Evolutionary conservation across 257 asterid genomes (phyloP).

Genomic region (Solanum rostratum): DNA sequence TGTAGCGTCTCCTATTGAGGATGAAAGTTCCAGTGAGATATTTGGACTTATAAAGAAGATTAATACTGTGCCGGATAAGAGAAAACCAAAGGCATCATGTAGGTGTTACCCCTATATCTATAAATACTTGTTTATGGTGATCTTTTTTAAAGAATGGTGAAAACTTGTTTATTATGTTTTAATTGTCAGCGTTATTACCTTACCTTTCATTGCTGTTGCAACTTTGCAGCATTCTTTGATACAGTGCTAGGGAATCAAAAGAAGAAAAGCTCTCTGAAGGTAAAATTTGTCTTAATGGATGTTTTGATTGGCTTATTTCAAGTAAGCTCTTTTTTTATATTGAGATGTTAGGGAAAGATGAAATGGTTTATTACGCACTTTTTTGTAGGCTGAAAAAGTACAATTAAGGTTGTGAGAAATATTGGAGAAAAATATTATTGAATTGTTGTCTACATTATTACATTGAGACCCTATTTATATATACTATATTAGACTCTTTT

Average conservation of each 20-base stretch:
- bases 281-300: conserved; percentile 5
- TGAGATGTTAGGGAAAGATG: not conserved
- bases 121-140: not conserved
- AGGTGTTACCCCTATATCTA: conserved; percentile 10
- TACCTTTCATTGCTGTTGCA: not conserved
- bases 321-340: no score
- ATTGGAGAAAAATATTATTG: no score
- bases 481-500: no score
- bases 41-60: conserved; percentile 84
- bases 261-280: conserved; percentile 50
- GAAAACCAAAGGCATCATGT: conserved; percentile 67
- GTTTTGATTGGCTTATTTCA: not conserved
- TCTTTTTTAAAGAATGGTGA: not conserved
- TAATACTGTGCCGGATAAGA: conserved; percentile 54
- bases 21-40: conserved; percentile 73
- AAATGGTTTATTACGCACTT: not conserved
- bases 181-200: not conserved
- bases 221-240: conserved; percentile 68
- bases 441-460: no score
- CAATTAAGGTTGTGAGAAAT: not conserved
- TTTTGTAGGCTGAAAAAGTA: not conserved
- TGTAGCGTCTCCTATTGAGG: conserved; percentile 52
- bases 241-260: conserved; percentile 51
- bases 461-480: no score
- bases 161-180: not conserved